Evolutionary conservation across 2,329 filamentous ascomycete species (phyloP), one percentile per base, ranked within the genome.

Genomic region (Monilinia aucupariae): DNA sequence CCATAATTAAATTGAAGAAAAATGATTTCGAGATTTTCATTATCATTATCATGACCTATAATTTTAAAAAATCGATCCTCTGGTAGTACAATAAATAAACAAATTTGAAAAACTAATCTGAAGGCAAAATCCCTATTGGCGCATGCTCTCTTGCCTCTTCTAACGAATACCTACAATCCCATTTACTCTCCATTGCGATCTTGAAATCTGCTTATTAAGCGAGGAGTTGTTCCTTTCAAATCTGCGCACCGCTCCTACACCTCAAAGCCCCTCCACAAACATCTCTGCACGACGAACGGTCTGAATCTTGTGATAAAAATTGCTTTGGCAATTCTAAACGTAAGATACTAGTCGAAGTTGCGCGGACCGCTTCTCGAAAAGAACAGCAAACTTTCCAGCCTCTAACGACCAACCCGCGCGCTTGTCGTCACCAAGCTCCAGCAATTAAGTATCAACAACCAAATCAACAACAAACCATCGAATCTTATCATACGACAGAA

Each of bases 371-470:
- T 61, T 55, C 59, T 30, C 37, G 49, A 45, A 45, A 43, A 61
- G 39, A 55, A 48, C 59, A 61, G 55, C 58, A 61, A 43, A 61
- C 49, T 45, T 45, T 34, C 30, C 51, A 47, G 34, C 22, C 49
- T 30, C 50, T 34, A 54, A 61, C 49, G 50, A 55, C 59, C 37
- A 61, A 61, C 50, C 59, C 25, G 59, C 59, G 59, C 59, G 59
- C 37, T 61, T 61, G 68, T 69, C 71, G 66, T 71, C 67, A 70
- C 65, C 63, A 59, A 67, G 65, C 63, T 62, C 59, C 63, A 70
- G 65, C 65, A 68, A 68, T 67, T 69, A 68, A 65, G 66, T 64
- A 66, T 61, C 68, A 65, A 65, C 66, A 59, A 55, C 50, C 17
- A 54, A 61, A 43, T 47, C 27, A 61, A 61, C 59, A 61, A 55